Evolutionary conservation across 768 basidiomycete genomes (phyloP), one percentile per base, ranked within the genome.

Genomic region (Lactarius hengduanensis): DNA sequence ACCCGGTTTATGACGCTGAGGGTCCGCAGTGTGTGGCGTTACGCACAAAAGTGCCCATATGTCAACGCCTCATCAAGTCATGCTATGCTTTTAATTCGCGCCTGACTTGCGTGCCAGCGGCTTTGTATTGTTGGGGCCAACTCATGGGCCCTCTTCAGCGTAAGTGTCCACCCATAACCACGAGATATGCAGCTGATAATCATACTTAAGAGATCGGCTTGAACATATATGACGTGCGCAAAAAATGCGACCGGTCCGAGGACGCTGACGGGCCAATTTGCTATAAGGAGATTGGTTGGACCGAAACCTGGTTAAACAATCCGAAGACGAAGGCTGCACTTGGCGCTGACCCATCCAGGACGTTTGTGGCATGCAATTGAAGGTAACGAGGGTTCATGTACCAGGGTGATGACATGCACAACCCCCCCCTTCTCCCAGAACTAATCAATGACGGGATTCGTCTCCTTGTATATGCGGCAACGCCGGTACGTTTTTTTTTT

Each of bases 401-500:
- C 72, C 89, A 92, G 73, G 96, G 96, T 34, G 96, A 98, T 73
- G 86, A 86, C 10, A 86, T 91, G 82, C 92, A 89, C 73, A 90
- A 97, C 76, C 87, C 87, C 34, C 90, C n/a, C 38, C 81, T 97
- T 11, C 80, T 98, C 10, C 89, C 92, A 2, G 87, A 90, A 53
- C 81, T 99, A 43, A 79, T 99, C 55, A 83, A 94, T 59, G 84
- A 87, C 45, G 96, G 94, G 6, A 81, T 99, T 43, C 80, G 92
- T 62, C 77, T 99, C 54, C 78, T 98, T 36, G 86, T 98, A 53
- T 98, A 97, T 73, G 94, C 95, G 95, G 91, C 22, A 89, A 90
- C 69, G 90, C 91, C 82, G 93, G 70, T 70, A 10, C 2, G 64
- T 69, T 28, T 43, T 38, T 30, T 30, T 36, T 43, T 7, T 10